phyloP scores from a whole-genome alignment of 208 protist species.

The Trypanosoma melophagium region DNA sequence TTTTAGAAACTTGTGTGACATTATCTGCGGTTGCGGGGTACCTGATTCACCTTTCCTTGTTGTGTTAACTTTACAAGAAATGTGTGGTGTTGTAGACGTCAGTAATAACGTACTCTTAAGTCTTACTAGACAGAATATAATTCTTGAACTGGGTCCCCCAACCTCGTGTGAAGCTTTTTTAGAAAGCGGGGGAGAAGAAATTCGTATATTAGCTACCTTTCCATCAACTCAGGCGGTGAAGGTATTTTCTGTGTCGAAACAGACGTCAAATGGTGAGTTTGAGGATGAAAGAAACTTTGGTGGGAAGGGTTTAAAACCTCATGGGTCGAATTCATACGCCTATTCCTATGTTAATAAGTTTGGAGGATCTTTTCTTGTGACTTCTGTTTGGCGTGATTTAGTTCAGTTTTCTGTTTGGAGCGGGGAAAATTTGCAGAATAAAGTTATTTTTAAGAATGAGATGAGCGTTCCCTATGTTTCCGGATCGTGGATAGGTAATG shows the following conservation, averaged over 20 bases:
- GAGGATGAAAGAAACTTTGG: not conserved
- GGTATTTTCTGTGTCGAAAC: conserved; percentile 6
- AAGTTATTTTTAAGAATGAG: conserved; percentile 24
- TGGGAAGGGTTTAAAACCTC: not conserved
- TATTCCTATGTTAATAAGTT: conserved; percentile 19
- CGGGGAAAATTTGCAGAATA: not conserved
- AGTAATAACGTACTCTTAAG: conserved; percentile 10
- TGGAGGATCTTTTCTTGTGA: conserved; percentile 17
- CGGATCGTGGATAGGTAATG: conserved; percentile 23
- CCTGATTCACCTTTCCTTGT: conserved; percentile 18
- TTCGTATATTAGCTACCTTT: conserved; percentile 25
- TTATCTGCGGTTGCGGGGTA: conserved; percentile 18
- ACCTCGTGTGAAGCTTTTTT: conserved; percentile 7
- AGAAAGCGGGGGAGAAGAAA: not conserved
- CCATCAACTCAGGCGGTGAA: not conserved
- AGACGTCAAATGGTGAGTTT: not conserved
- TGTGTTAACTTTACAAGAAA: conserved; percentile 17
- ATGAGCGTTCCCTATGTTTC: conserved; percentile 27
- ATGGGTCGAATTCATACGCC: not conserved
- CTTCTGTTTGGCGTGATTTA: conserved; percentile 25
- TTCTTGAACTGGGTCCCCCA: conserved; percentile 11
- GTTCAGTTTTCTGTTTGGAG: conserved; percentile 26
- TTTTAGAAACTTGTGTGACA: conserved; percentile 11
- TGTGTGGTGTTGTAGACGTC: conserved; percentile 26
- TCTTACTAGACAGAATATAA: not conserved